A percentile compares a stretch with the other conserved stretches of the same genome.
These are phyloP conservation scores for Oxalis stricta DNA, from an alignment of 441 rosid species.

Conservation along the genomic window DNA sequence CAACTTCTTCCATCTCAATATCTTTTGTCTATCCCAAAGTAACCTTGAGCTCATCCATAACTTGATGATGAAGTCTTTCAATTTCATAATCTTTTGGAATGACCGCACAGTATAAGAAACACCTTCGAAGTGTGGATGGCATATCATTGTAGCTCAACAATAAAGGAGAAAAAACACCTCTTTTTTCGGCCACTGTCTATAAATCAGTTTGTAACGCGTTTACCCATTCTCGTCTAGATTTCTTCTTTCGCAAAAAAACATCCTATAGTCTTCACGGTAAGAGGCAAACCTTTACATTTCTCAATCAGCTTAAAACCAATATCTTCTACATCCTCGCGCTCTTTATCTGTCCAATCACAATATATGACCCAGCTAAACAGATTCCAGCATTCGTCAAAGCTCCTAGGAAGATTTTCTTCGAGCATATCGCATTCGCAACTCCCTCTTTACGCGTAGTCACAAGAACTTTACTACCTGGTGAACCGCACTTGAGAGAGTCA, in stretches of 20 bases:
- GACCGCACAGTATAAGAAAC: conserved; percentile 19
- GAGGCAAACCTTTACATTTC: conserved; percentile 22
- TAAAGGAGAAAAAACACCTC: conserved; percentile 9
- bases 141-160: conserved; percentile 20
- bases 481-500: conserved; percentile 1
- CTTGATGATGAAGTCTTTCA: conserved; percentile 7
- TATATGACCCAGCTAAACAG: conserved; percentile 16
- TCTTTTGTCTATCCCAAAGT: not conserved
- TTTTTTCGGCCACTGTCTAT: conserved; percentile 6
- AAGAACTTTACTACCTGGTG: conserved; percentile 11
- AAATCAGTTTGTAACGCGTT: conserved; percentile 6
- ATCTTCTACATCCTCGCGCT: not conserved
- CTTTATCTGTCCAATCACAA: not conserved
- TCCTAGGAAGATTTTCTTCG: no score
- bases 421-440: not conserved
- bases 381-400: conserved; percentile 7
- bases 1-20: conserved; percentile 1
- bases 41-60: conserved; percentile 20
- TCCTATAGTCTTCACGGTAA: conserved; percentile 15
- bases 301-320: conserved; percentile 10
- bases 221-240: conserved; percentile 10
- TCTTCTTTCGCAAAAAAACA: conserved; percentile 10
- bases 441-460: conserved; percentile 11
- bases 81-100: conserved; percentile 14
- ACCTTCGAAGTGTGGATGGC: conserved; percentile 13